These are phyloP conservation scores for Triticum monococcum DNA, from an alignment of 176 grass and related monocot genomes.

Conservation along the genomic window DNA sequence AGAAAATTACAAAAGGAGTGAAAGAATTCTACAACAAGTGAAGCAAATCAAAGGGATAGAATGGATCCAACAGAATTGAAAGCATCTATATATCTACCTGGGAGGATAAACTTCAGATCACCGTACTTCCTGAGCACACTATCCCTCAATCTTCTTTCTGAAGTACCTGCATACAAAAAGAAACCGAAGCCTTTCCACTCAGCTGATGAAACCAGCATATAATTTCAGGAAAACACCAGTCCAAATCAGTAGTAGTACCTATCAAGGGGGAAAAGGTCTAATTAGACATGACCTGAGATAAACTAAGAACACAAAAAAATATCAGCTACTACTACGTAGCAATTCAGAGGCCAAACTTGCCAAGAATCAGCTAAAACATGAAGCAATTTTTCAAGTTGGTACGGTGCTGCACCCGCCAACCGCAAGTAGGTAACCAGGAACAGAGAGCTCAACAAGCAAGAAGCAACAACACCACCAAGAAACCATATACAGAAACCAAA, in stretches of 20 bases:
- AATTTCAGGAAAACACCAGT: conserved; percentile 34
- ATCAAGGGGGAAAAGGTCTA: background rate
- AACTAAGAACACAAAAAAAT: background rate
- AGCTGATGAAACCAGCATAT: conserved; percentile 17
- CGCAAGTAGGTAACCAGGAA: conserved; percentile 27
- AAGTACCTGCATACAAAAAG: conserved; percentile 30
- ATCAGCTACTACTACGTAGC: background rate
- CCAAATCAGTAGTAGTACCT: conserved; percentile 35
- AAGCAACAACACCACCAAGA: background rate
- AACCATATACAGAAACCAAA: conserved; percentile 5
- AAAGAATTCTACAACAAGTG: background rate
- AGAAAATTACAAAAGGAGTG: background rate
- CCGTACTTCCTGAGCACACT: background rate
- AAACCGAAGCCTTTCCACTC: conserved; percentile 15
- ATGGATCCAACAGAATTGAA: conserved; percentile 16
- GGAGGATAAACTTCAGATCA: conserved; percentile 23
- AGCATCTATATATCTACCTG: conserved; percentile 32
- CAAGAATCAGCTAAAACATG: background rate
- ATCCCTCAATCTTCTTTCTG: background rate
- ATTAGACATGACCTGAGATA: background rate
- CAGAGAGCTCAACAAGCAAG: conserved; percentile 37
- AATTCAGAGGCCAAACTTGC: conserved; percentile 22
- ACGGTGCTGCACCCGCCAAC: conserved; percentile 22
- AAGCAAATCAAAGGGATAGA: conserved; percentile 5
- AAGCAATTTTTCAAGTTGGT: conserved; percentile 28